Evolutionary conservation across 78 protist genomes (phyloP).

Genomic region (Anaeramoeba ignava): DNA sequence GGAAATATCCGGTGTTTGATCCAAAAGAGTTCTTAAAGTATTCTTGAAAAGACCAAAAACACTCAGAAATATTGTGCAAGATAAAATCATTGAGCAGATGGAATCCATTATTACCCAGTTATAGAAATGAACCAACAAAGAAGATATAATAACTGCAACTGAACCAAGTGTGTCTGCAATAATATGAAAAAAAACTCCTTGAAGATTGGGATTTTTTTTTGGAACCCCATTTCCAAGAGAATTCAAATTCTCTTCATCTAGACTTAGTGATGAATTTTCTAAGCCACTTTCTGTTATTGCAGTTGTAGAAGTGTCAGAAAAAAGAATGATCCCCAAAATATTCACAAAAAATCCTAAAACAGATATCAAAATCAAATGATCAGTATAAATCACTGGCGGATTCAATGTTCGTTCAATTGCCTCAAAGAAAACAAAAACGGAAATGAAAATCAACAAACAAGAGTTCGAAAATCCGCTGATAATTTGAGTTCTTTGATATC

Average conservation of each 20-base stretch:
- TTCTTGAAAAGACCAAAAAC: conserved; percentile 60
- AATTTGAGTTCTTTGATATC: conserved; percentile 63
- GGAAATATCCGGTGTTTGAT: no score
- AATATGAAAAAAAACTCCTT: conserved; percentile 79
- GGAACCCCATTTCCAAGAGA: not conserved
- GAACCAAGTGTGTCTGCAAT: conserved; percentile 89
- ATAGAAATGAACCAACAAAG: conserved; percentile 51
- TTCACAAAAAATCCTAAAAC: conserved; percentile 79
- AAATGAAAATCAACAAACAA: conserved; percentile 60
- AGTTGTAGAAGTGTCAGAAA: not conserved
- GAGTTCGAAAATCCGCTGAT: conserved; percentile 82
- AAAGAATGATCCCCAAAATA: conserved; percentile 25
- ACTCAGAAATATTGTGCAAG: conserved; percentile 51
- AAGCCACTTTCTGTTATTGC: not conserved
- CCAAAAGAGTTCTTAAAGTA: conserved; percentile 32
- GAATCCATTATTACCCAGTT: conserved; percentile 78
- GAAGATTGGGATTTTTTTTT: not conserved
- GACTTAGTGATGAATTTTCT: not conserved
- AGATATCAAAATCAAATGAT: conserved; percentile 62
- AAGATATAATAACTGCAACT: conserved; percentile 82
- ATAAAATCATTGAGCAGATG: conserved; percentile 63
- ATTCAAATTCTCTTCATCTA: not conserved
- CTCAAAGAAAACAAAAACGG: conserved; percentile 59
- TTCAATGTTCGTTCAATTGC: conserved; percentile 59
- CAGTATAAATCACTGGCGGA: conserved; percentile 63